Evolutionary conservation across 2,329 filamentous ascomycete genomes (phyloP).

Genomic region (Talaromyces pinophilus): DNA sequence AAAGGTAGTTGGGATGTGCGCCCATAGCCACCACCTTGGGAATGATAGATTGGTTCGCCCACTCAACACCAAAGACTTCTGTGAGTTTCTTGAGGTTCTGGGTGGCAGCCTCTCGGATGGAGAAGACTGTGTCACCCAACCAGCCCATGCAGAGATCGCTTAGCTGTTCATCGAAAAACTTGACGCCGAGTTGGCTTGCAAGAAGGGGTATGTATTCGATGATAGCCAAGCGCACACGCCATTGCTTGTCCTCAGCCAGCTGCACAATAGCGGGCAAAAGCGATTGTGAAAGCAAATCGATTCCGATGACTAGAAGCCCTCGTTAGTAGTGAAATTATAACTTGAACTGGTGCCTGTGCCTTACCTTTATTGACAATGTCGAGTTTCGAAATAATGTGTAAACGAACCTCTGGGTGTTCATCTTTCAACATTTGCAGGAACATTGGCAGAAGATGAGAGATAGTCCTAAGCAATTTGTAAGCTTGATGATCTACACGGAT

Average conservation of each 20-base stretch:
- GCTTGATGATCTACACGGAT: not conserved
- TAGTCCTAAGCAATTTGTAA: constrained; percentile 64
- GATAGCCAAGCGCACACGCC: constrained; percentile 95
- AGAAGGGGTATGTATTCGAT: constrained; percentile 98
- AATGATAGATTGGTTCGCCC: constrained; percentile 95
- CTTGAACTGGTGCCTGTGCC: constrained; percentile 23
- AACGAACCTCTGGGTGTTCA: constrained; percentile 94
- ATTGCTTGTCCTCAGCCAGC: constrained; percentile 98
- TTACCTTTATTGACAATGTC: constrained; percentile 94
- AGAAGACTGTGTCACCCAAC: constrained; percentile 98
- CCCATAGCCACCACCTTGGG: constrained; percentile 99
- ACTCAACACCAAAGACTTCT: constrained; percentile 96
- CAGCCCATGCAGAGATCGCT: constrained; percentile 96
- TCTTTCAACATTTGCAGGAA: constrained; percentile 99
- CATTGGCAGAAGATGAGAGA: constrained; percentile 95
- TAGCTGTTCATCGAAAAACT: constrained; percentile 98
- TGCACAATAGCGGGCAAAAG: constrained; percentile 96
- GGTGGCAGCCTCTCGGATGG: constrained; percentile 94
- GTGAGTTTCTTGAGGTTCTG: constrained; percentile 98
- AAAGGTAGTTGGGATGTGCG: constrained; percentile 96
- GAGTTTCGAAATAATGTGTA: constrained; percentile 99
- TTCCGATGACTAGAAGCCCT: constrained; percentile 75
- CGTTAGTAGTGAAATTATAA: constrained; percentile 24
- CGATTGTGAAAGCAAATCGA: constrained; percentile 93
- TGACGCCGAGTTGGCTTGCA: constrained; percentile 89